Base-by-base conservation (phyloP, 495 filamentous ascomycete species). In the Hypomontagnella monticulosa region DNA sequence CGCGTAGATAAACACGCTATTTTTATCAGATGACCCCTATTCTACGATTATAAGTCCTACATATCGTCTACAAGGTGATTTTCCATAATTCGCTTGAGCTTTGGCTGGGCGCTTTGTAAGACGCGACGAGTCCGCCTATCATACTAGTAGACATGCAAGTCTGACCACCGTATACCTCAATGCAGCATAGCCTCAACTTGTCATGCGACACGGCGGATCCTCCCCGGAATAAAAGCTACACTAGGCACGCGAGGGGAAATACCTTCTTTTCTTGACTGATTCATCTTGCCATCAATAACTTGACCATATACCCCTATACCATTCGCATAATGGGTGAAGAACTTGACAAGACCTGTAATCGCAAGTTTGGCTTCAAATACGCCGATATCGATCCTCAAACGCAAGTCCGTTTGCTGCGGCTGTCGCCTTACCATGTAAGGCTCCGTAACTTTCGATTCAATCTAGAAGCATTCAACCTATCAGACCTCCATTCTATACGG, bases 341-440 rank as follows among this genome's bases (percentile, higher is more conserved):
- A 12, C 16, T 66, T 15, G 61, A 66, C 37, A 67, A 49, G 23
- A 27, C 58, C 4, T 11, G 58, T 36, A 67, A 63, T 11, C 19
- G 53, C 10, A 11, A 49, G 15, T 43, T 10, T 12, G 43, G 46
- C n/a, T 63, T 63, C 34, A 43, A 33, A 27, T 61, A 62, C 18
- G 4, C 20, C 19, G 3, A 16, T 23, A 61, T 67, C 18, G 20
- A 63, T 20, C 30, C 64, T 9, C 4, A 43, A 12, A 30, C 33
- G 10, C 50, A 67, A 20, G 38, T 52, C 16, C 41, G 58, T n/a
- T 19, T 67, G 1, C 20, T 67, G 4, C 48, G 62, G 23, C 16
- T 41, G 2, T 18, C 33, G 11, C 20, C 42, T 44, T 1, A 15
- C 12, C 18, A 12, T 2, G 8, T 8, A 12, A 3, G 3, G 15